Evolutionary conservation across 176 grass and related monocot species (phyloP).

Genomic region (Pharus latifolius): DNA sequence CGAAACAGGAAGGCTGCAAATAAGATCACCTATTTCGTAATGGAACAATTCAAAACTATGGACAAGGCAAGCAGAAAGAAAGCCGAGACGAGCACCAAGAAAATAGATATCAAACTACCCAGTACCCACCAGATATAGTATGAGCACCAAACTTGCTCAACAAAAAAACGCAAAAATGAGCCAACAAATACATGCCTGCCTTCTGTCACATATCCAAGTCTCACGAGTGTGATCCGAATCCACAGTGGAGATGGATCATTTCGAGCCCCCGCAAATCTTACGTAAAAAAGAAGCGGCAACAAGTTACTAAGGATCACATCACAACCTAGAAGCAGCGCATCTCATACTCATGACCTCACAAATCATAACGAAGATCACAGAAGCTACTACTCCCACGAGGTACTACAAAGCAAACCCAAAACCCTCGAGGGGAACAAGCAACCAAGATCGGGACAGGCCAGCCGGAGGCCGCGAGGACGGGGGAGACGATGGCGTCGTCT

Average conservation of each 20-base stretch:
- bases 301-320: neutral
- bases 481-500: too few species aligned
- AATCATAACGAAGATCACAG: neutral
- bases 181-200: too few species aligned
- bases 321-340: neutral
- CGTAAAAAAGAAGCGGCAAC: neutral
- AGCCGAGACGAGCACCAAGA: neutral
- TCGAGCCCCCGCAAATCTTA: slow-evolving; percentile 1
- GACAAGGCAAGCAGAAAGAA: neutral
- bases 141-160: neutral
- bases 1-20: neutral
- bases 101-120: neutral
- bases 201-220: too few species aligned
- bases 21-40: neutral
- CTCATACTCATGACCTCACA: neutral
- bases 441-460: too few species aligned
- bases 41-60: neutral
- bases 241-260: too few species aligned
- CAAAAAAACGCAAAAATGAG: neutral
- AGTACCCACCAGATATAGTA: neutral
- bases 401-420: slow-evolving; percentile 13
- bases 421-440: neutral
- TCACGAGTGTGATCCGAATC: too few species aligned
- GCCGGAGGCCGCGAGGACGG: too few species aligned
- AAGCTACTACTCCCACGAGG: too few species aligned